phyloP scores from a whole-genome alignment of 208 protist genomes.

The Porcisia hertigi region DNA sequence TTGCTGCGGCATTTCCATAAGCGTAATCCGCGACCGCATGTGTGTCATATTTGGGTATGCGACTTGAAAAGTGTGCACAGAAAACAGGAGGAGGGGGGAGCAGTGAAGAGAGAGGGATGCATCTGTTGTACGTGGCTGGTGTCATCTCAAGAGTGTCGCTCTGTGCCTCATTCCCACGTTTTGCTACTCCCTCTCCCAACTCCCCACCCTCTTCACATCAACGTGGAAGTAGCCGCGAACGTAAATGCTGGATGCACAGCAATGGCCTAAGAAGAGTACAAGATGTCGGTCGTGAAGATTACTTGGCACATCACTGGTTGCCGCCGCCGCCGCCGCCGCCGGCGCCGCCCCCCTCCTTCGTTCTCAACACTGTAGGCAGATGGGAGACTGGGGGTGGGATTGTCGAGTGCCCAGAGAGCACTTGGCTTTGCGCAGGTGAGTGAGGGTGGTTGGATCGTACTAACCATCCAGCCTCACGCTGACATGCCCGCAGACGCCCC shows the following conservation, averaged over 20 bases:
- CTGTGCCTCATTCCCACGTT: background rate
- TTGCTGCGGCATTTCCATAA: constrained; percentile 4
- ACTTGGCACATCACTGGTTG: background rate
- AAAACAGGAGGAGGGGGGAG: background rate
- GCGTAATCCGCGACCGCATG: background rate
- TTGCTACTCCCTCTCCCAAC: background rate
- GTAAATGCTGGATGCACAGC: no score
- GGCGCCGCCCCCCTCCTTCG: background rate
- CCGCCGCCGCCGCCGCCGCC: no score
- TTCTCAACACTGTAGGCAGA: background rate
- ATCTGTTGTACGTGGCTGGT: background rate
- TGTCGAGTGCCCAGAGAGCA: background rate
- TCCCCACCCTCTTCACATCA: background rate
- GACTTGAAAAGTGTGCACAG: background rate
- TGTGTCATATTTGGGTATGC: background rate
- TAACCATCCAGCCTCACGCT: background rate
- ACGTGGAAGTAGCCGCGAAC: background rate
- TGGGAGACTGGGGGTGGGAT: background rate
- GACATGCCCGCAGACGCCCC: background rate
- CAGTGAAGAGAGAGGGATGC: no score
- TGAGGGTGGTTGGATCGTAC: background rate
- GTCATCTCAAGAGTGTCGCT: background rate
- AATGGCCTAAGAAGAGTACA: background rate
- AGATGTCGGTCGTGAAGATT: background rate
- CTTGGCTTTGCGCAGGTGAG: background rate